phyloP scores from a whole-genome alignment of 2,329 filamentous ascomycete species.

The Dactylonectria estremocensis region DNA sequence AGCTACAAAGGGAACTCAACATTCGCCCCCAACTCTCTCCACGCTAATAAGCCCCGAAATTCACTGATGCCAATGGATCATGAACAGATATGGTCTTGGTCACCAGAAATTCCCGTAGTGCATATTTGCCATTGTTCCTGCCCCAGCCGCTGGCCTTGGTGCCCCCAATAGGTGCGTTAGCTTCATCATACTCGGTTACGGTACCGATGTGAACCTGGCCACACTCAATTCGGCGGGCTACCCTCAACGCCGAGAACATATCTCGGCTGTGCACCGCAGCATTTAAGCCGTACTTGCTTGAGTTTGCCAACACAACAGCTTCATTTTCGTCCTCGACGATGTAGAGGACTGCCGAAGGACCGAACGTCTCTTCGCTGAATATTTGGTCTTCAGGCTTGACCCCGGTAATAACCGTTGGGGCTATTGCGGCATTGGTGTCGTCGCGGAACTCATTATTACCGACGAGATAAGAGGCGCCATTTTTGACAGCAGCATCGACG shows the following conservation, averaged over 20 bases:
- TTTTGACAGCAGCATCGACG: neutral
- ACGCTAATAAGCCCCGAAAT: no score
- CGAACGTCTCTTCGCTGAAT: constrained; percentile 80
- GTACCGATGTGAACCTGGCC: constrained; percentile 1
- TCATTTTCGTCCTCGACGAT: constrained; percentile 72
- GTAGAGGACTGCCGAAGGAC: constrained; percentile 77
- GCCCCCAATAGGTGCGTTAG: constrained; percentile 1
- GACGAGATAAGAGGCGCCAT: neutral
- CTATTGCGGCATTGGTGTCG: constrained; percentile 45
- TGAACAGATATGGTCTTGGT: neutral
- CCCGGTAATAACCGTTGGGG: constrained; percentile 74
- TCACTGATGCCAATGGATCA: no score
- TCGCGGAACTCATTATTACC: neutral
- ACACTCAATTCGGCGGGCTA: neutral
- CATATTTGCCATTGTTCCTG: neutral
- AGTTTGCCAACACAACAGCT: constrained; percentile 8
- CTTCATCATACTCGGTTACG: constrained; percentile 4
- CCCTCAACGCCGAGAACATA: neutral
- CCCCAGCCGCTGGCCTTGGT: constrained; percentile 6
- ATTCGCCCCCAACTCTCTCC: no score
- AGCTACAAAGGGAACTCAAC: no score
- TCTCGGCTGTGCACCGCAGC: constrained; percentile 4
- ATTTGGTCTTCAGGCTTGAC: constrained; percentile 75
- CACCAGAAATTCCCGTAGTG: neutral
- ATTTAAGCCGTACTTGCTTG: constrained; percentile 8